phyloP scores from a whole-genome alignment of 2,329 filamentous ascomycete species.

The Byssothecium circinans region DNA sequence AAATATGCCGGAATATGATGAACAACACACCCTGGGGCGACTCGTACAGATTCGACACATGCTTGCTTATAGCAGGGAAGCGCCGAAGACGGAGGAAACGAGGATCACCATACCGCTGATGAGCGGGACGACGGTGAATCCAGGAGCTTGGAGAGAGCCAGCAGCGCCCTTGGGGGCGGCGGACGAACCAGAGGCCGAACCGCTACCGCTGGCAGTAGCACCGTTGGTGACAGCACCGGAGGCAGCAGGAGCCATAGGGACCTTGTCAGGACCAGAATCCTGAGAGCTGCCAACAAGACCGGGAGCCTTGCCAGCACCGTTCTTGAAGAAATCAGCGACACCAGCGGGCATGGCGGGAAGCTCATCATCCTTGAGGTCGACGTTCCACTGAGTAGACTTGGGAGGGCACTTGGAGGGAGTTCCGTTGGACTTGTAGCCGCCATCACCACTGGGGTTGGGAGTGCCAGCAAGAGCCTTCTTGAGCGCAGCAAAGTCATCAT shows the following conservation, averaged over 20 bases:
- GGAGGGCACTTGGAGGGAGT: conserved; percentile 57
- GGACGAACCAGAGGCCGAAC: conserved; percentile 6
- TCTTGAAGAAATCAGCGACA: conserved; percentile 59
- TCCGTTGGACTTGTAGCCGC: conserved; percentile 60
- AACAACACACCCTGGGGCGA: neutral
- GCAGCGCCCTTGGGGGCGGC: conserved; percentile 46
- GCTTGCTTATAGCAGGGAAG: conserved; percentile 42
- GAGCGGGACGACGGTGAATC: conserved; percentile 54
- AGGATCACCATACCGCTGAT: conserved; percentile 56
- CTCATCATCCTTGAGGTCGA: conserved; percentile 48
- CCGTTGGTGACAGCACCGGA: conserved; percentile 51
- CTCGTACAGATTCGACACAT: neutral
- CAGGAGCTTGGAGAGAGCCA: conserved; percentile 47
- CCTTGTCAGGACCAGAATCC: conserved; percentile 51
- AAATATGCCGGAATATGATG: neutral
- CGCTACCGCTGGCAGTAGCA: conserved; percentile 18
- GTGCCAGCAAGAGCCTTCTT: conserved; percentile 55
- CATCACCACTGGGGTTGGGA: conserved; percentile 57
- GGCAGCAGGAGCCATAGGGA: conserved; percentile 52
- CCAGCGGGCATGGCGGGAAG: conserved; percentile 61
- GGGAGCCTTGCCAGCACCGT: conserved; percentile 59
- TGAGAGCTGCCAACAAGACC: conserved; percentile 63
- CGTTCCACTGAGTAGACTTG: conserved; percentile 59
- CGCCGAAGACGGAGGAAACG: conserved; percentile 58
- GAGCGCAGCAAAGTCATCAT: conserved; percentile 64